Base-by-base conservation (phyloP, 768 basidiomycete genomes). In the Rhizopogon rudus region DNA sequence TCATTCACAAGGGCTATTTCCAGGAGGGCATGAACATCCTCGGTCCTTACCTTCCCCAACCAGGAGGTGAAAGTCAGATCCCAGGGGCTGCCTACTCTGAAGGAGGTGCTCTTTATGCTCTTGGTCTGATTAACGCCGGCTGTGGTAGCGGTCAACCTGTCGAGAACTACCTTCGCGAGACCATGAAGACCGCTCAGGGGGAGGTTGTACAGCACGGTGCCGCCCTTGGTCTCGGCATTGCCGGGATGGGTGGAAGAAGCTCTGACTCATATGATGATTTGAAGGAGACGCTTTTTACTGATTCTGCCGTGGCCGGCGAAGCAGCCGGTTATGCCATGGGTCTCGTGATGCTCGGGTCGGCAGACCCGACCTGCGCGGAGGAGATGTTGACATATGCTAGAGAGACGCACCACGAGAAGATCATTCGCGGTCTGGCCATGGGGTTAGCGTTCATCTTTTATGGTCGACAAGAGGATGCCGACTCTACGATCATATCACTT, bases 371-470 rank as follows among this genome's bases (percentile, higher is more conserved):
- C 39, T 83, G 85, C 52, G 83, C 93, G 37, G 87, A 91, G 29
- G 97, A 99, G 73, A 98, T 98, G 96, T 76, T 98, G 54, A 82
- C 87, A 51, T 99, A 99, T 65, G 94, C 97, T 29, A 83, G 89
- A 53, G 97, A 99, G 67, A 99, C 97, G 1, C 93, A 97, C 65
- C 97, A 98, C 67, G 97, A 99, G 76, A 99, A 98, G 77, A 98
- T 98, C 65, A 98, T 98, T 53, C 87, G 97, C 44, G 94, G 94
- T 60, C 79, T 99, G 52, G 91, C 95, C 6, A 81, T 99, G 62
- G 96, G 96, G 20, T 77, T 94, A 43, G 92, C 93, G 2, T 92
- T 98, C 69, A 81, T 98, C 56, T 92, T 83, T 72, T 98, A 96
- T 59, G 93, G 91, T 40, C 82, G 87, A 49, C 92, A 95, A 71